Evolutionary conservation across 305 asterid species (phyloP).

Genomic region (Caryopteris hybrid): DNA sequence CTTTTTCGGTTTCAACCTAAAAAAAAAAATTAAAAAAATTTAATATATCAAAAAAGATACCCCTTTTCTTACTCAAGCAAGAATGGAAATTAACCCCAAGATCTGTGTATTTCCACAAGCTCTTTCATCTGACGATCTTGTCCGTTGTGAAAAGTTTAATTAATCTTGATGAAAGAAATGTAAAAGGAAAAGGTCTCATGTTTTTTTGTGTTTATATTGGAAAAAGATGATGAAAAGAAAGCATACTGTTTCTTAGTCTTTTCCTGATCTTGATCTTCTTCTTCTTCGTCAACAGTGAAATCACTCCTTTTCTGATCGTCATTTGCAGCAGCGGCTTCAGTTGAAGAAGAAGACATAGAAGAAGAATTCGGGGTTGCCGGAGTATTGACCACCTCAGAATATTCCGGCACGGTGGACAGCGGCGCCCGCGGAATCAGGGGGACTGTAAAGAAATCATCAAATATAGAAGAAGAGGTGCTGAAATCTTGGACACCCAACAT

Average conservation of each 20-base stretch:
- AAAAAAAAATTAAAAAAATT: neutral
- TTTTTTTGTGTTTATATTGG: neutral
- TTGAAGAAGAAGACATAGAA: slow-evolving; percentile 67
- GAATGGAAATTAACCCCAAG: neutral
- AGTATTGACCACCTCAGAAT: slow-evolving; percentile 42
- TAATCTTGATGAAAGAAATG: neutral
- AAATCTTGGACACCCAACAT: slow-evolving; percentile 40
- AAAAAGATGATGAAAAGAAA: neutral
- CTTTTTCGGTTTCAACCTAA: slow-evolving; percentile 66
- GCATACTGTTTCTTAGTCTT: slow-evolving; percentile 50
- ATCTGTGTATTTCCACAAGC: neutral
- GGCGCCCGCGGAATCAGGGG: slow-evolving; percentile 18
- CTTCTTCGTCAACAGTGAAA: slow-evolving; percentile 1
- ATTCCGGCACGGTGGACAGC: slow-evolving; percentile 27
- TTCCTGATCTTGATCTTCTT: slow-evolving; percentile 31
- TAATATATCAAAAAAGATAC: neutral
- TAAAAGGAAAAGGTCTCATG: neutral
- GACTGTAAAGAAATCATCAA: slow-evolving; percentile 51
- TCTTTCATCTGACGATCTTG: neutral
- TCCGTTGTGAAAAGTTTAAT: slow-evolving; percentile 3
- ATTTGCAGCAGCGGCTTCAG: slow-evolving; percentile 44
- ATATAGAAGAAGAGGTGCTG: slow-evolving; percentile 27
- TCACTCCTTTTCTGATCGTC: slow-evolving; percentile 37
- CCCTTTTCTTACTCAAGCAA: slow-evolving; percentile 7
- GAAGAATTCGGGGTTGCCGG: slow-evolving; percentile 69